Conservation (phyloP, 148 eudicot species). For the Diospyros lotus region DNA sequence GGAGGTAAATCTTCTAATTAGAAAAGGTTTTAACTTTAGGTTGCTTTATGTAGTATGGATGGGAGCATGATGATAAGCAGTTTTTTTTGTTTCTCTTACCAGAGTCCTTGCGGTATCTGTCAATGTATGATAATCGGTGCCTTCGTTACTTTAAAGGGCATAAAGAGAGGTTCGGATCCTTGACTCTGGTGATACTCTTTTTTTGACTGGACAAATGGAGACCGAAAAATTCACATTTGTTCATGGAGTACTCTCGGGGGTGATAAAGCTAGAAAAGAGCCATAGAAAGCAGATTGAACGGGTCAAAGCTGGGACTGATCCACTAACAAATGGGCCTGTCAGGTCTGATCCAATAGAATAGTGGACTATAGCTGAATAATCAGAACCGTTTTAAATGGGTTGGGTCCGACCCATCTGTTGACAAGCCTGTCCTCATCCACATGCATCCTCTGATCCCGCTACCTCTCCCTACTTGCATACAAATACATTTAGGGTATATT, state of each 20-base stretch:
- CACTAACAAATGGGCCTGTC: too few species aligned
- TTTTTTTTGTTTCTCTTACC: conserved; percentile 19
- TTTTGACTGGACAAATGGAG: neutral
- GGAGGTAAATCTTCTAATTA: conserved; percentile 50
- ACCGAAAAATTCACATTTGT: neutral
- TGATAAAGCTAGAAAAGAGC: neutral
- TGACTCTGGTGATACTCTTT: conserved; percentile 6
- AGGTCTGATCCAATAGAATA: too few species aligned
- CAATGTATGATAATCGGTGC: conserved; percentile 91
- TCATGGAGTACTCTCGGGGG: neutral
- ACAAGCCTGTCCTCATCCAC: too few species aligned
- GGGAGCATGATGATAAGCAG: neutral
- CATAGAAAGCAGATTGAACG: neutral
- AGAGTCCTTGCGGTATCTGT: conserved; percentile 89
- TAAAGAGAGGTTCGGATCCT: conserved; percentile 68
- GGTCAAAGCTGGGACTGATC: too few species aligned
- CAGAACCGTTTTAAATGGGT: too few species aligned
- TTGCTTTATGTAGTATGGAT: conserved; percentile 2
- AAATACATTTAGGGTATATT: too few species aligned
- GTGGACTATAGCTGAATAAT: too few species aligned
- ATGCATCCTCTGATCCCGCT: too few species aligned
- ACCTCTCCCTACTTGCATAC: too few species aligned
- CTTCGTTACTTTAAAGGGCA: conserved; percentile 99
- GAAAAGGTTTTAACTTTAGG: neutral
- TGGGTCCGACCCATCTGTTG: too few species aligned